phyloP scores from a whole-genome alignment of 208 protist genomes.

The Polymyxa betae region DNA sequence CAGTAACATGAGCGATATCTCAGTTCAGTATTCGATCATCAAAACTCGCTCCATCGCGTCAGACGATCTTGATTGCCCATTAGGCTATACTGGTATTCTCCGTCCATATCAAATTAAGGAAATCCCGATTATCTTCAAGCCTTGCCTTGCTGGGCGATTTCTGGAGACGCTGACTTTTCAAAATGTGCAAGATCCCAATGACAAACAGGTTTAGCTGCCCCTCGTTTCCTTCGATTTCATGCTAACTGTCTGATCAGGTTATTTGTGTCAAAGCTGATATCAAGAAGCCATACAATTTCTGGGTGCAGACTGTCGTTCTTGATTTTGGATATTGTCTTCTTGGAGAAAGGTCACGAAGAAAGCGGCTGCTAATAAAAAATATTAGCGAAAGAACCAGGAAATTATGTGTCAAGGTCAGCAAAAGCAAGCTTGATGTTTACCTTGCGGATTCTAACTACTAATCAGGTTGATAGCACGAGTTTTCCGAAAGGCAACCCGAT shows the following conservation, averaged over 20 bases:
- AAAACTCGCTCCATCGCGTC: conserved; percentile 35
- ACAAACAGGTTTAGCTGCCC: conserved; percentile 32
- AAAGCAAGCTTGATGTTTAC: background rate
- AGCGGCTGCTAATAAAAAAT: conserved; percentile 20
- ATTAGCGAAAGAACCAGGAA: conserved; percentile 15
- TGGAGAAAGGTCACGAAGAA: background rate
- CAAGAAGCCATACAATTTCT: conserved; percentile 44
- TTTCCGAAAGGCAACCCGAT: background rate
- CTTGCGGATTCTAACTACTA: background rate
- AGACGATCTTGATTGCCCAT: conserved; percentile 9
- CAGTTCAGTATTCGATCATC: background rate
- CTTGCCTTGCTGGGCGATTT: background rate
- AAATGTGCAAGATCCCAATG: conserved; percentile 34
- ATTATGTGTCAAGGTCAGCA: conserved; percentile 1
- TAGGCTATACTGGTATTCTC: background rate
- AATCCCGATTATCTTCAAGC: conserved; percentile 38
- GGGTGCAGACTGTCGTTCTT: conserved; percentile 23
- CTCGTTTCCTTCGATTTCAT: background rate
- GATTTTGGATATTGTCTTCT: conserved; percentile 43
- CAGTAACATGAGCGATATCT: conserved; percentile 47
- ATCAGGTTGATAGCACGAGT: background rate
- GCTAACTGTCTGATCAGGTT: background rate
- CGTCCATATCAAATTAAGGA: conserved; percentile 46
- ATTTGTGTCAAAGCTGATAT: conserved; percentile 42
- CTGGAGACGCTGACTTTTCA: conserved; percentile 1